These are phyloP conservation scores for Microbotryomycetes sp. DNA, from an alignment of 1,284 basidiomycete species.

Conservation along the genomic window DNA sequence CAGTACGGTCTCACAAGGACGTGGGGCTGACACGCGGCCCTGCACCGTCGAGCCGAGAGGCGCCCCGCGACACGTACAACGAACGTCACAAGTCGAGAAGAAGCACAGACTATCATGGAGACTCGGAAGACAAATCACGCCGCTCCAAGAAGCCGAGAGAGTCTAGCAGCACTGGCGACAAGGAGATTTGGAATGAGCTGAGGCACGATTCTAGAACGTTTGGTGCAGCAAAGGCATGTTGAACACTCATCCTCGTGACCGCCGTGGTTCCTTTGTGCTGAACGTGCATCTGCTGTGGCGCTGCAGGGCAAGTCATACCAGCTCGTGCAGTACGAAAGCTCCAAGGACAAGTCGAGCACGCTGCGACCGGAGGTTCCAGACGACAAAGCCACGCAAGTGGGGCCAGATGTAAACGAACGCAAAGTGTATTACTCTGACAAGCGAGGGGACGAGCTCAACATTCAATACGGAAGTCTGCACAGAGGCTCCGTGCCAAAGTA, in stretches of 20 bases:
- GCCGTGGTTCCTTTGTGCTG: neutral
- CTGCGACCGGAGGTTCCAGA: neutral
- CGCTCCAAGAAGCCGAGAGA: no score
- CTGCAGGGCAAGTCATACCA: constrained; percentile 11
- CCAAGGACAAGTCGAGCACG: neutral
- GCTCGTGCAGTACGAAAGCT: constrained; percentile 6
- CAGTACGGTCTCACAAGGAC: no score
- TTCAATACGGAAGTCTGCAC: constrained; percentile 61
- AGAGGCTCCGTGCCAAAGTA: constrained; percentile 62
- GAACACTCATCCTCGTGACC: neutral
- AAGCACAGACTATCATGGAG: no score
- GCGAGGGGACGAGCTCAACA: constrained; percentile 60
- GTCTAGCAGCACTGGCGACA: no score
- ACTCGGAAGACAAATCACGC: no score
- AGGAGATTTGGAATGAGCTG: neutral
- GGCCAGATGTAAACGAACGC: neutral
- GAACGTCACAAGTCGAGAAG: no score
- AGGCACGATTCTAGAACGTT: neutral
- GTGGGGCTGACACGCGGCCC: no score
- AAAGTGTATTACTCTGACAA: constrained; percentile 56
- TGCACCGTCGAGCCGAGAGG: no score
- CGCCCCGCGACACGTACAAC: no score
- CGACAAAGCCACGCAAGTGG: neutral
- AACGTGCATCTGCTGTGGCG: no score
- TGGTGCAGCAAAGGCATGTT: no score